Conservation (phyloP, 2,329 filamentous ascomycete species). For the Colletotrichum phormii region DNA sequence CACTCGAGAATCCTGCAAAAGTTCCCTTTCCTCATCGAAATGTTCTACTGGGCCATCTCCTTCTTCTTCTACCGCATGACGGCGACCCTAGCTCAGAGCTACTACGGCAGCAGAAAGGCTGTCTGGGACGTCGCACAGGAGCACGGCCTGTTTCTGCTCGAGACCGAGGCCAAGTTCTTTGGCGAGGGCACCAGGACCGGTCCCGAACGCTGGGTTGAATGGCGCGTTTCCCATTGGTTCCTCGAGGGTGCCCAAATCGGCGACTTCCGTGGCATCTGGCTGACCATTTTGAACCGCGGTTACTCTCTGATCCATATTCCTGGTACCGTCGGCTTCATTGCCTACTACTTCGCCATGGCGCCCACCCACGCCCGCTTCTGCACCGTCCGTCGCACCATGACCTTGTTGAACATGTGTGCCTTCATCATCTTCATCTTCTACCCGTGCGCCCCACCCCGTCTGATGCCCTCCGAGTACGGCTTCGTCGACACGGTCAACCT, state of each 20-base stretch:
- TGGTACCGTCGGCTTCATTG: constrained; percentile 71
- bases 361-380: constrained; percentile 51
- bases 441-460: constrained; percentile 73
- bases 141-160: constrained; percentile 66
- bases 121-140: constrained; percentile 65
- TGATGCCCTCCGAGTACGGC: constrained; percentile 69
- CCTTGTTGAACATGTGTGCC: constrained; percentile 70
- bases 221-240: constrained; percentile 66
- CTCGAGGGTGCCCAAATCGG: constrained; percentile 42
- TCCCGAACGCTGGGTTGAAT: constrained; percentile 59
- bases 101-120: constrained; percentile 55
- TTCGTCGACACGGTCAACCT: constrained; percentile 72
- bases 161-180: constrained; percentile 64
- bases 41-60: constrained; percentile 80
- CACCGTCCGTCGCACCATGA: constrained; percentile 55
- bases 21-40: constrained; percentile 76
- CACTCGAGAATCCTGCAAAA: constrained; percentile 74
- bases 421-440: constrained; percentile 72
- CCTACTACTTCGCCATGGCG: constrained; percentile 72
- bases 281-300: constrained; percentile 67
- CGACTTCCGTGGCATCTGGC: constrained; percentile 39
- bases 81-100: constrained; percentile 59
- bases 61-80: constrained; percentile 73
- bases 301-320: constrained; percentile 72
- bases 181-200: constrained; percentile 32